A percentile compares a stretch with the other conserved stretches of the same genome.
These are phyloP conservation scores for Saitoella complicata DNA, from an alignment of 805 yeast genomes.

Conservation along the genomic window DNA sequence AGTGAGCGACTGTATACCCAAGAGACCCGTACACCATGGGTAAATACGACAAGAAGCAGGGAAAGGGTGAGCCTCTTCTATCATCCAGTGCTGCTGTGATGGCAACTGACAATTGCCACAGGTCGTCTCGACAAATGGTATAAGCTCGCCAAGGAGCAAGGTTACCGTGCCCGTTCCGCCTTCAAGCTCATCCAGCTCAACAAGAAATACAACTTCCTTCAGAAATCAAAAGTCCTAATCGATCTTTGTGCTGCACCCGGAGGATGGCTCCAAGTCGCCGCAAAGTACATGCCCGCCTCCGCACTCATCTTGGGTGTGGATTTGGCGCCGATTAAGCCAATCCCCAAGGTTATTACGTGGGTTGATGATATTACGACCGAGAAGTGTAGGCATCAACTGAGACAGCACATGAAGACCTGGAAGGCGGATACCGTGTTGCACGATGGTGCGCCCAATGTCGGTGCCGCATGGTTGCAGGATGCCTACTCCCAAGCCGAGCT, in stretches of 20 bases:
- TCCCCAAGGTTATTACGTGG: conserved; percentile 86
- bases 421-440: conserved; percentile 87
- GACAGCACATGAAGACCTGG: conserved; percentile 97
- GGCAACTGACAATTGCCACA: conserved; percentile 35
- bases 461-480: conserved; percentile 99
- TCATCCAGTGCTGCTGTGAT: too few relatives aligned
- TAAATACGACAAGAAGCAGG: too few relatives aligned
- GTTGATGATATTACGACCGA: conserved; percentile 97
- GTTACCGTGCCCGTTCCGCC: conserved; percentile 97
- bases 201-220: conserved; percentile 87
- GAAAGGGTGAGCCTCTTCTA: too few relatives aligned
- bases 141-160: conserved; percentile 78
- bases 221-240: conserved; percentile 85
- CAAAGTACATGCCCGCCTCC: conserved; percentile 79
- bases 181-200: conserved; percentile 89
- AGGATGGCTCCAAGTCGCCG: conserved; percentile 94
- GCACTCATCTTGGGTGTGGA: conserved; percentile 97
- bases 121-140: conserved; percentile 99
- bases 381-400: conserved; percentile 82
- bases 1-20: too few relatives aligned
- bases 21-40: too few relatives aligned
- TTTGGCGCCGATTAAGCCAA: conserved; percentile 91
- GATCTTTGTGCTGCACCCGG: conserved; percentile 99
- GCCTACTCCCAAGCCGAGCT: conserved; percentile 96
- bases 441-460: conserved; percentile 99